Percentiles rank a stretch among this genome's conserved stretches.
Evolutionary conservation across 2,329 filamentous ascomycete genomes (phyloP).

Genomic region (Epichloe festucae): DNA sequence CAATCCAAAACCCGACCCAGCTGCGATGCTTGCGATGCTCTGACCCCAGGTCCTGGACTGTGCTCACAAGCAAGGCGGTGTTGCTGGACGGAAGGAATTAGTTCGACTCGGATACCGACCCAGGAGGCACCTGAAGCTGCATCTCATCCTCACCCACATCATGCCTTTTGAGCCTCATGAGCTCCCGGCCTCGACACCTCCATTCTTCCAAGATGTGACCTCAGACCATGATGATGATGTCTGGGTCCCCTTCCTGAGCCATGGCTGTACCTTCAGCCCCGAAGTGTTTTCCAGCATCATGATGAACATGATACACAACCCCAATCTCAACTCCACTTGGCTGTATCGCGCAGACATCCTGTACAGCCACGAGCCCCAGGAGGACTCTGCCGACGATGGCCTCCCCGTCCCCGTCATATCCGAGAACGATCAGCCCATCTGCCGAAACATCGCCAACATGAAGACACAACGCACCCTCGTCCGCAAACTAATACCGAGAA

Average conservation of each 20-base stretch:
- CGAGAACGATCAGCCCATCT: conserved; percentile 2
- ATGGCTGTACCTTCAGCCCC: conserved; percentile 49
- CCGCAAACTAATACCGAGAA: conserved; percentile 68
- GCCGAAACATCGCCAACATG: conserved; percentile 14
- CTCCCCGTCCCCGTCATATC: background rate
- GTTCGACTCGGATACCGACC: background rate
- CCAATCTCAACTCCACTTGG: conserved; percentile 67
- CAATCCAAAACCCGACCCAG: too few relatives aligned
- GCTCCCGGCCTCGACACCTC: conserved; percentile 13
- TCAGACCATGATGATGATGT: conserved; percentile 4
- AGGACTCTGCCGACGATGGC: conserved; percentile 1
- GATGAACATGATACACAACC: conserved; percentile 63
- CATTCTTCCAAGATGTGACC: conserved; percentile 16
- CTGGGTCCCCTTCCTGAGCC: conserved; percentile 44
- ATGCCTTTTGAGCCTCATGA: conserved; percentile 19
- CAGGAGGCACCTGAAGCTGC: background rate
- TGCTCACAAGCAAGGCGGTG: background rate
- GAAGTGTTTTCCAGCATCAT: conserved; percentile 53
- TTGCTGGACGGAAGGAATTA: background rate
- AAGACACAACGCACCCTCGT: conserved; percentile 51
- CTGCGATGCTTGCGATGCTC: too few relatives aligned
- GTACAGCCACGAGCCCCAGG: conserved; percentile 17
- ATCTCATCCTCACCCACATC: background rate
- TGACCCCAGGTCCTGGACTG: background rate
- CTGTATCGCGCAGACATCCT: conserved; percentile 68